Percentiles rank a stretch among this genome's conserved stretches.
These are phyloP conservation scores for Usnea hakonensis DNA, from an alignment of 495 filamentous ascomycete species.

Conservation along the genomic window DNA sequence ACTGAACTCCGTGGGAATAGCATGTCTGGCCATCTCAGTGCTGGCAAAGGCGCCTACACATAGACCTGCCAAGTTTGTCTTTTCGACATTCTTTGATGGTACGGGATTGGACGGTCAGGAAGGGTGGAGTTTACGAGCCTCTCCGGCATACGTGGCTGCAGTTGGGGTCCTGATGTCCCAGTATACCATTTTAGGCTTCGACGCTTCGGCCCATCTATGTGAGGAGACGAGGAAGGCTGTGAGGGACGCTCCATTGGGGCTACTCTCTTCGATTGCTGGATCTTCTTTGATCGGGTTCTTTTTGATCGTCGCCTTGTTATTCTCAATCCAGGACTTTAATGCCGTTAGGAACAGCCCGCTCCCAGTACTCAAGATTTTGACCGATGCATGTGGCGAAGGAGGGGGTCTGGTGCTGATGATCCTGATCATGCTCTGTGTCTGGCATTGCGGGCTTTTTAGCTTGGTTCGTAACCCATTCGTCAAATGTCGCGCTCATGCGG, in stretches of 20 bases:
- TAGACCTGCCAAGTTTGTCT: slow-evolving; percentile 50
- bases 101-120: slow-evolving; percentile 33
- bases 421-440: slow-evolving; percentile 50
- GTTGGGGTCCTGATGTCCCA: slow-evolving; percentile 47
- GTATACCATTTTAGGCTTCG: slow-evolving; percentile 48
- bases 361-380: slow-evolving; percentile 49
- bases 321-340: slow-evolving; percentile 51
- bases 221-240: slow-evolving; percentile 53
- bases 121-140: slow-evolving; percentile 43
- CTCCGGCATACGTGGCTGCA: slow-evolving; percentile 47
- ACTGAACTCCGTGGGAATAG: slow-evolving; percentile 50
- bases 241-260: slow-evolving; percentile 51
- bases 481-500: no score
- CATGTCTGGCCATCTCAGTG: slow-evolving; percentile 48
- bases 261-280: slow-evolving; percentile 47
- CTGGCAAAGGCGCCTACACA: slow-evolving; percentile 53
- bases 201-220: slow-evolving; percentile 50
- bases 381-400: slow-evolving; percentile 45
- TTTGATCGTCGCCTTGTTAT: slow-evolving; percentile 46
- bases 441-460: slow-evolving; percentile 53
- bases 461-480: slow-evolving; percentile 26
- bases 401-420: slow-evolving; percentile 49
- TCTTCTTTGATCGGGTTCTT: slow-evolving; percentile 55
- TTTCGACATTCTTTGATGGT: slow-evolving; percentile 49
- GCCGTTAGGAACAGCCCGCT: slow-evolving; percentile 32